Base-by-base conservation (phyloP, 108 stramenopile genomes). In the Nitzschia palea region DNA sequence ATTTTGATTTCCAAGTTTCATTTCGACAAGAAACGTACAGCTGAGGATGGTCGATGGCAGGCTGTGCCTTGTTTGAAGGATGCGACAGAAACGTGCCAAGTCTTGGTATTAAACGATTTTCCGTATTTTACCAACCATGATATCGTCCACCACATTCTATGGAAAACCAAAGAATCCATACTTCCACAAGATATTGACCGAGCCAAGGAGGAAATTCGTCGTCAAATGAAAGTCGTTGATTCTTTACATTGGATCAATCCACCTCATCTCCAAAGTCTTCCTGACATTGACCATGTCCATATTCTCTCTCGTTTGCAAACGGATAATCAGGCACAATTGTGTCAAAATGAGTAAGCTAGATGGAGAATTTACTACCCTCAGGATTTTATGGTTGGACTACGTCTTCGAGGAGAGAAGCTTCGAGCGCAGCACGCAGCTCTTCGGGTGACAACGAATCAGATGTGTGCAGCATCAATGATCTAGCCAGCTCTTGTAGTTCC, bases 261-360 rank as follows among this genome's bases (percentile, higher is more conserved):
- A 33, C 85, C 85, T 33, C 65, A 80, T 47, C 52, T 88, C 1
- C 67, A 88, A 57, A 79, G 75, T 35, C 71, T 91, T 30, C 89
- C 89, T 8, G 89, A 75, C 4, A 86, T 91, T 54, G 85, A 91
- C 43, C 89, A 91, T 58, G 79, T 77, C 9, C 89, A 88, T 47
- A 84, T 91, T 28, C 45, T 91, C 22, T 67, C 65, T 40, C 35
- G n/a, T 2, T 17, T 50, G 59, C 9, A 64, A 3, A 50, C 9
- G 40, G 36, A n/a, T 27, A 14, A n/a, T n/a, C n/a, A n/a, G n/a
- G n/a, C n/a, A n/a, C n/a, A n/a, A n/a, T n/a, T n/a, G n/a, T n/a
- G 50, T 5, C 20, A 51, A 22, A 22, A 22, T 5, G 8, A 33
- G 27, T 31, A 12, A 57, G 51, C 51, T 53, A n/a, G n/a, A 9